Conservation (phyloP, 192 early-diverging fungal genomes). For the Backusella westeae region DNA sequence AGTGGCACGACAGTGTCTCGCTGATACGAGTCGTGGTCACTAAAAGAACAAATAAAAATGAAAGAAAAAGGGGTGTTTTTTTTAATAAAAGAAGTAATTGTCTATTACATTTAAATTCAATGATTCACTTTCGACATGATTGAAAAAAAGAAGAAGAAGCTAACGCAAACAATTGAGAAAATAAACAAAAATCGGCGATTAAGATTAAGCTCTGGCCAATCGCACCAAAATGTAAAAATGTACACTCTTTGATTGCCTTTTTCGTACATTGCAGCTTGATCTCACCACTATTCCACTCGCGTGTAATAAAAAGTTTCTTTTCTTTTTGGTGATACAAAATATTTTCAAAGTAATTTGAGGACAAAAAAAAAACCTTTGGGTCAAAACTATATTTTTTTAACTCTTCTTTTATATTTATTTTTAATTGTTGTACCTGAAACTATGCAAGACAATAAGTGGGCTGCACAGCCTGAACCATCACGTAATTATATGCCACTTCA, state of each 20-base stretch:
- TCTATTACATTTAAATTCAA: too few species aligned
- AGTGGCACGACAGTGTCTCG: slow-evolving; percentile 2
- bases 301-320: neutral
- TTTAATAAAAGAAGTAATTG: too few species aligned
- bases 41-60: neutral
- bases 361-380: neutral
- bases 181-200: neutral
- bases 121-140: too few species aligned
- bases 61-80: neutral
- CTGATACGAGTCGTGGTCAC: neutral
- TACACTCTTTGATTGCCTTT: neutral
- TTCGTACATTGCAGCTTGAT: neutral
- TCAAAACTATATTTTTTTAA: neutral
- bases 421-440: slow-evolving; percentile 13
- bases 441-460: slow-evolving; percentile 29
- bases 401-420: neutral
- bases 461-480: slow-evolving; percentile 1
- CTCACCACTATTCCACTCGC: neutral
- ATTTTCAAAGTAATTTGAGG: neutral
- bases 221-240: neutral
- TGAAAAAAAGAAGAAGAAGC: too few species aligned
- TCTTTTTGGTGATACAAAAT: neutral
- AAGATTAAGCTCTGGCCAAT: slow-evolving; percentile 2
- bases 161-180: too few species aligned
- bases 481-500: slow-evolving; percentile 20